Evolutionary conservation across 208 protist genomes (phyloP).

Genomic region (Leishmania tarentolae): DNA sequence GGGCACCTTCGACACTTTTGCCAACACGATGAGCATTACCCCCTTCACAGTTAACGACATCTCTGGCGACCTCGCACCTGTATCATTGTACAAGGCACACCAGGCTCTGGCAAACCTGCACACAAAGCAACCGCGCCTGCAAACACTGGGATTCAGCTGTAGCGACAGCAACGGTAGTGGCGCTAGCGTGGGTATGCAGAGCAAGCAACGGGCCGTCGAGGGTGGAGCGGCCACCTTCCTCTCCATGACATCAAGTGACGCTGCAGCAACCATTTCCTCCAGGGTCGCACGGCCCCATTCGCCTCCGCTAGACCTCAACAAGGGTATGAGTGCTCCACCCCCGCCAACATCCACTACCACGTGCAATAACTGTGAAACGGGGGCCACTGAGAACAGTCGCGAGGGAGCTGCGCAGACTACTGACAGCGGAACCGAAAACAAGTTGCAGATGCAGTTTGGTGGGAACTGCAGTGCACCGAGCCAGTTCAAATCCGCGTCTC

Average conservation of each 20-base stretch:
- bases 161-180: not conserved
- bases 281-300: not conserved
- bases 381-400: not conserved
- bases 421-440: not conserved
- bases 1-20: slow-evolving; percentile 9
- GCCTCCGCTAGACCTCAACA: not conserved
- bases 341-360: not conserved
- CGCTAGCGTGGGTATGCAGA: too few species aligned
- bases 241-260: slow-evolving; percentile 7
- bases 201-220: not conserved
- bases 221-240: not conserved
- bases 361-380: not conserved
- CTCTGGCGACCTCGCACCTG: not conserved
- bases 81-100: slow-evolving; percentile 6
- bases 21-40: slow-evolving; percentile 25
- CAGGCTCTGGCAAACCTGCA: not conserved
- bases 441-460: not conserved
- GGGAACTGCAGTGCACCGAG: not conserved
- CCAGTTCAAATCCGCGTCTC: not conserved
- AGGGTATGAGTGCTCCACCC: not conserved
- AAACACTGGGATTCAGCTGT: slow-evolving; percentile 7
- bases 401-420: not conserved
- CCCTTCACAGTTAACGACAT: slow-evolving; percentile 13
- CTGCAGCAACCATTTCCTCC: not conserved
- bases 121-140: slow-evolving; percentile 15